Evolutionary conservation across 306 rosid genomes (phyloP), one percentile per base, ranked within the genome.

Genomic region (Cicer yamashitae): DNA sequence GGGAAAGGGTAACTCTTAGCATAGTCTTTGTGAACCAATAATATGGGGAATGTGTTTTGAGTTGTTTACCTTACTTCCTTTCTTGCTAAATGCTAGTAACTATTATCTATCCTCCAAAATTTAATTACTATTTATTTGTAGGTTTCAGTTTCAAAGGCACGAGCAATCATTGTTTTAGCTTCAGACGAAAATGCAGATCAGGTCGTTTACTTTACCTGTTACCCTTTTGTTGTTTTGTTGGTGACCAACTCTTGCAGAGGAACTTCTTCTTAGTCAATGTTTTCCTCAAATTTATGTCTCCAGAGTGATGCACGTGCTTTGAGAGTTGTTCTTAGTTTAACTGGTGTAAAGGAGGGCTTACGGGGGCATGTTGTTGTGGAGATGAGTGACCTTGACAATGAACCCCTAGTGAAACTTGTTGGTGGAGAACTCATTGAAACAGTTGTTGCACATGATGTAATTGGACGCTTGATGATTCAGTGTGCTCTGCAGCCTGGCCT

Each of bases 401-500:
- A 94, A 81, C 98, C 97, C 62, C 82, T 94, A 40, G 98, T 94
- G 75, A 91, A 94, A 91, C 97, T 91, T 78, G 98, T 94, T 52
- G 98, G 98, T 30, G 98, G 97, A 72, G 97, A 86, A 71, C 94
- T 91, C 75, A 90, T 87, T 83, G 97, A 94, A 91, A 91, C 98
- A 30, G 98, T 94, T 77, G 98, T 94, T 70, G 98, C 98, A 45
- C 98, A 94, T 85, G 98, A 94, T 84, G 98, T 94, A 74, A 94
- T 94, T 85, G 98, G 98, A 53, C 96, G 98, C 71, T 82, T 94
- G 78, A 94, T 94, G 98, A 94, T 94, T 84, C 96, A 94, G 80
- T 94, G 98, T 78, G 98, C 98, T 85, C 86, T 94, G 62, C 98
- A 94, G 78, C 98, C 98, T 18, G 98, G 98, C 78, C 98, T 94